Evolutionary conservation across 2,329 filamentous ascomycete genomes (phyloP).

Genomic region (Diaporthe helianthi): DNA sequence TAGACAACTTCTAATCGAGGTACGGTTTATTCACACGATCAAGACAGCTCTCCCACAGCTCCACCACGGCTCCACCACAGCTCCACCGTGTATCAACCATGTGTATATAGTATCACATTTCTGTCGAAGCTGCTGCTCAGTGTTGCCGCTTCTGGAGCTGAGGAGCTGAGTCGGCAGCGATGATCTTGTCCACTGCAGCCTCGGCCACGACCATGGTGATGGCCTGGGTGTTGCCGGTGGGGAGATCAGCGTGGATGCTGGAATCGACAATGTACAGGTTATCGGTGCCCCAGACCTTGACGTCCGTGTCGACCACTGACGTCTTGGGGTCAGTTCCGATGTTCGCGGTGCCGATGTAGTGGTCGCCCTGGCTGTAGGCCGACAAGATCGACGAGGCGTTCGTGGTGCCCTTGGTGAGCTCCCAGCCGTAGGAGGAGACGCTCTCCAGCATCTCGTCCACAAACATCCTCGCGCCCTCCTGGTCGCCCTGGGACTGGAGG

Average conservation of each 20-base stretch:
- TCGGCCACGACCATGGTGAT: slow-evolving; percentile 71
- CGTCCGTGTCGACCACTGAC: slow-evolving; percentile 68
- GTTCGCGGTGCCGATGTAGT: slow-evolving; percentile 67
- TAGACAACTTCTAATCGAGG: not conserved
- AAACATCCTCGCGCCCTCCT: slow-evolving; percentile 38
- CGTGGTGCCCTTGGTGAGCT: not conserved
- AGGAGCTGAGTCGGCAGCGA: not conserved
- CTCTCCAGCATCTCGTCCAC: slow-evolving; percentile 40
- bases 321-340: slow-evolving; percentile 61
- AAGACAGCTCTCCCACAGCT: too few relatives aligned
- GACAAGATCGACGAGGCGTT: not conserved
- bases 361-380: slow-evolving; percentile 42
- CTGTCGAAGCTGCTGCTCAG: not conserved
- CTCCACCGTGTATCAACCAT: not conserved
- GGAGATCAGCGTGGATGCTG: slow-evolving; percentile 72
- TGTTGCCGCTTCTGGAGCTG: not conserved
- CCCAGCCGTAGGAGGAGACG: slow-evolving; percentile 36
- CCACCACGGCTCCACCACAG: not conserved
- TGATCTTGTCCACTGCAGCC: slow-evolving; percentile 60
- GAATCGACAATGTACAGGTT: slow-evolving; percentile 74
- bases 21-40: not conserved
- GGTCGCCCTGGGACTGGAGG: slow-evolving; percentile 43
- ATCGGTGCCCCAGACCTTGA: slow-evolving; percentile 71
- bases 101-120: not conserved
- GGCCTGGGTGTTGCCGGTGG: slow-evolving; percentile 72